Percentiles rank a stretch among this genome's conserved stretches.
Conservation (phyloP, 257 asterid genomes). For the Orobanche coerulescens region DNA sequence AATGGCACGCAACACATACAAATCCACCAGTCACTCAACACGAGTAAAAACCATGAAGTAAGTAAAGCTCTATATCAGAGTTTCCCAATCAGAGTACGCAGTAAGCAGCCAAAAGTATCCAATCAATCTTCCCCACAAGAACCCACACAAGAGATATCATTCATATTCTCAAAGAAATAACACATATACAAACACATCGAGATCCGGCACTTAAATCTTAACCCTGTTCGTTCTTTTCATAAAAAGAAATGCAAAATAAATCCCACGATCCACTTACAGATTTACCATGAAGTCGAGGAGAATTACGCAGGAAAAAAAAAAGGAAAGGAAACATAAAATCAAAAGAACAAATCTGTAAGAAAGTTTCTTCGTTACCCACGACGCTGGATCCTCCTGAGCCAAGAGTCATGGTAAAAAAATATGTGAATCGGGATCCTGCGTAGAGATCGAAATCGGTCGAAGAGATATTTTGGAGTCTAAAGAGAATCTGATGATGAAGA, state of each 20-base stretch:
- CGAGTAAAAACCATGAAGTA: background rate
- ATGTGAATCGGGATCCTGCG: slow-evolving; percentile 16
- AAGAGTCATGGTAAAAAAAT: slow-evolving; percentile 41
- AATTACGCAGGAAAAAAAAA: background rate
- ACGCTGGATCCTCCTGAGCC: slow-evolving; percentile 85
- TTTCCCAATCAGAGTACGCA: background rate
- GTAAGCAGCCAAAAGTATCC: background rate
- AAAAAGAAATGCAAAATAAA: background rate
- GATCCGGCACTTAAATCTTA: slow-evolving; percentile 15
- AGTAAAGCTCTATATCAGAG: background rate
- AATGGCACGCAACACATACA: background rate
- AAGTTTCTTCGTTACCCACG: slow-evolving; percentile 40
- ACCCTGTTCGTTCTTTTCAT: background rate
- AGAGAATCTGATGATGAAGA: slow-evolving; percentile 20
- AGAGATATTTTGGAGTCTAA: background rate
- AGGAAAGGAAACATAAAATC: background rate
- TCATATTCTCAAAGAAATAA: background rate
- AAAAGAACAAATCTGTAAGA: background rate
- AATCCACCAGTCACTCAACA: background rate
- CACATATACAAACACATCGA: background rate
- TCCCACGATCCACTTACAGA: slow-evolving; percentile 7
- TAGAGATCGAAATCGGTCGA: slow-evolving; percentile 31
- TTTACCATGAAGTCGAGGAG: slow-evolving; percentile 6
- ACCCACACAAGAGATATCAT: background rate
- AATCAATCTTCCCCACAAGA: background rate